A percentile compares a stretch with the other conserved stretches of the same genome.
Evolutionary conservation across 2,329 filamentous ascomycete genomes (phyloP).

Genomic region (Penicillium sp.): DNA sequence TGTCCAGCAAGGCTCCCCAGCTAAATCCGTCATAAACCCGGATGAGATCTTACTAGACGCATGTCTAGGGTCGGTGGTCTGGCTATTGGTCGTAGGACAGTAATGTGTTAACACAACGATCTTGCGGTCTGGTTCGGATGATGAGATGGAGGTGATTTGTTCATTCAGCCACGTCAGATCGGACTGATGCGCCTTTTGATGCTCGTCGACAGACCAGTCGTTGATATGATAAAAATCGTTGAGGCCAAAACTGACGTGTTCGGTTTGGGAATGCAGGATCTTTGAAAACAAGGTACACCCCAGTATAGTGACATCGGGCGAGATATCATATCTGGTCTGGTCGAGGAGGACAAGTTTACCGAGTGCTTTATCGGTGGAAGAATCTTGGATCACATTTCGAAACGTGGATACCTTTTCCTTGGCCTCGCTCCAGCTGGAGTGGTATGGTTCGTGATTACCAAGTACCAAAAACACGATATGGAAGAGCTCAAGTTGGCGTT

Average conservation of each 20-base stretch:
- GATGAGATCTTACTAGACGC: conserved; percentile 26
- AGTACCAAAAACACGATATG: conserved; percentile 52
- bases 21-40: conserved; percentile 47
- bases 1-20: conserved; percentile 40
- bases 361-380: not conserved
- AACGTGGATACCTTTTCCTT: conserved; percentile 8
- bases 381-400: not conserved
- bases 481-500: conserved; percentile 49
- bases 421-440: conserved; percentile 8
- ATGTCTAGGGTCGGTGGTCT: conserved; percentile 30
- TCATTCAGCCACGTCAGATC: conserved; percentile 16
- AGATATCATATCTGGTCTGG: conserved; percentile 35
- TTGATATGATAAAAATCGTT: conserved; percentile 53
- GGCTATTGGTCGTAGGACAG: conserved; percentile 9
- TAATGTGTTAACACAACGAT: conserved; percentile 2
- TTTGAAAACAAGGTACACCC: conserved; percentile 54
- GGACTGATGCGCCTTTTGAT: conserved; percentile 19
- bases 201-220: conserved; percentile 26
- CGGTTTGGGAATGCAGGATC: conserved; percentile 39
- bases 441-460: conserved; percentile 58
- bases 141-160: conserved; percentile 11
- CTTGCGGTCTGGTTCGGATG: conserved; percentile 11
- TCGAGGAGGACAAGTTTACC: conserved; percentile 37
- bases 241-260: conserved; percentile 43
- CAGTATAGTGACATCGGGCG: conserved; percentile 35